These are phyloP conservation scores for Leccinum rimulosum DNA, from an alignment of 768 basidiomycete genomes.

Conservation along the genomic window DNA sequence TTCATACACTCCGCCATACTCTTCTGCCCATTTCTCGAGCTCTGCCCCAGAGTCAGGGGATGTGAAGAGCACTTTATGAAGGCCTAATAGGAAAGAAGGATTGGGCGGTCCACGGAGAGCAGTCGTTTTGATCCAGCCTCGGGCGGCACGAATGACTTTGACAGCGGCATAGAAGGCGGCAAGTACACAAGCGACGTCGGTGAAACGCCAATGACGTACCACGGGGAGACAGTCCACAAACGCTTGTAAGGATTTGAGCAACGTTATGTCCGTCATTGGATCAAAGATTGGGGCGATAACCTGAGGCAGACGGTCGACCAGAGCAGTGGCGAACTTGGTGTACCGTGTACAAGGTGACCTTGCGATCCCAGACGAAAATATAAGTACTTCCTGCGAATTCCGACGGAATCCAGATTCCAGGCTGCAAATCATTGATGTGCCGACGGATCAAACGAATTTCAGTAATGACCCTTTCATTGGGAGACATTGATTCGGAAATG, in stretches of 20 bases:
- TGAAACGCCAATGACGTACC: background rate
- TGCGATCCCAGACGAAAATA: background rate
- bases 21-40: slow-evolving; percentile 45
- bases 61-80: background rate
- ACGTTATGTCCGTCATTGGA: background rate
- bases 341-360: background rate
- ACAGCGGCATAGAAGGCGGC: slow-evolving; percentile 10
- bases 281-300: background rate
- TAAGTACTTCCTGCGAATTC: background rate
- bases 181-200: slow-evolving; percentile 3
- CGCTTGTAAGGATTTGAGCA: slow-evolving; percentile 3
- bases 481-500: too few relatives aligned
- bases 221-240: background rate
- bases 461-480: background rate
- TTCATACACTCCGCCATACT: slow-evolving; percentile 47
- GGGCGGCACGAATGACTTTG: slow-evolving; percentile 3
- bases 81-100: slow-evolving; percentile 19
- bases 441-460: background rate
- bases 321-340: background rate
- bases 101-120: slow-evolving; percentile 21
- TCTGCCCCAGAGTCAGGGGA: slow-evolving; percentile 30
- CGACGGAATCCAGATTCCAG: background rate
- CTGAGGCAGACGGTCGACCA: background rate
- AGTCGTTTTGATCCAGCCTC: slow-evolving; percentile 16
- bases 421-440: background rate